These are phyloP conservation scores for Kalaharituber pfeilii DNA, from an alignment of 2,329 filamentous ascomycete genomes.

Conservation along the genomic window DNA sequence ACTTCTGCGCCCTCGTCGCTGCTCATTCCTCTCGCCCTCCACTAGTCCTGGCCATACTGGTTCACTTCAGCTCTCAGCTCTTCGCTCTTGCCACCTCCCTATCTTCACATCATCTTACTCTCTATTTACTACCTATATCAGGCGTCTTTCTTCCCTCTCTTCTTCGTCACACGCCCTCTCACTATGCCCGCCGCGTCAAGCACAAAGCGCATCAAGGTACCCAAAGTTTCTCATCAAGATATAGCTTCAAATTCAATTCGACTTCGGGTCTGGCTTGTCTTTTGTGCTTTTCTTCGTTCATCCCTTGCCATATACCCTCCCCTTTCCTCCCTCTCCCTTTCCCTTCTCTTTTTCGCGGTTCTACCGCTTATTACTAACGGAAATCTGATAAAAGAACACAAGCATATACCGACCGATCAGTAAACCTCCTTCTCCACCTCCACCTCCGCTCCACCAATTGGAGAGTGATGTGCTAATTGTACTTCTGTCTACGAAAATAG, in stretches of 20 bases:
- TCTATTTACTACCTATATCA: background rate
- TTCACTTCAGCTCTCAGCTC: too few species aligned
- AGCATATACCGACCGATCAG: conserved; percentile 19
- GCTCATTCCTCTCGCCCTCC: too few species aligned
- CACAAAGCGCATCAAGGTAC: conserved; percentile 20
- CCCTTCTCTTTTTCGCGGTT: background rate
- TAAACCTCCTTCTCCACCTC: background rate
- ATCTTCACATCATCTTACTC: background rate
- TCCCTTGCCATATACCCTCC: conserved; percentile 2
- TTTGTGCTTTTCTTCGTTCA: conserved; percentile 5
- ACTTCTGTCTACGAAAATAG: conserved; percentile 2
- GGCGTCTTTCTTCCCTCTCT: background rate
- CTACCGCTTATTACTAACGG: background rate
- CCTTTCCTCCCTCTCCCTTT: conserved; percentile 3
- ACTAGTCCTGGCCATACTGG: too few species aligned
- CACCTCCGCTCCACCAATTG: too few species aligned
- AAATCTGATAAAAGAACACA: conserved; percentile 7
- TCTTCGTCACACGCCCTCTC: background rate
- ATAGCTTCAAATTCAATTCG: conserved; percentile 12
- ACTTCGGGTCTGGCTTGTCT: conserved; percentile 17
- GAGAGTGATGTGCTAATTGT: too few species aligned
- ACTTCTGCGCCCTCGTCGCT: too few species aligned
- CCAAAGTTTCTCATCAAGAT: conserved; percentile 4
- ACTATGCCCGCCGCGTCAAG: conserved; percentile 8
- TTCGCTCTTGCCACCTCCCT: background rate